Base-by-base conservation (phyloP, 345 rosid species). In the Eucalyptus urophylla region DNA sequence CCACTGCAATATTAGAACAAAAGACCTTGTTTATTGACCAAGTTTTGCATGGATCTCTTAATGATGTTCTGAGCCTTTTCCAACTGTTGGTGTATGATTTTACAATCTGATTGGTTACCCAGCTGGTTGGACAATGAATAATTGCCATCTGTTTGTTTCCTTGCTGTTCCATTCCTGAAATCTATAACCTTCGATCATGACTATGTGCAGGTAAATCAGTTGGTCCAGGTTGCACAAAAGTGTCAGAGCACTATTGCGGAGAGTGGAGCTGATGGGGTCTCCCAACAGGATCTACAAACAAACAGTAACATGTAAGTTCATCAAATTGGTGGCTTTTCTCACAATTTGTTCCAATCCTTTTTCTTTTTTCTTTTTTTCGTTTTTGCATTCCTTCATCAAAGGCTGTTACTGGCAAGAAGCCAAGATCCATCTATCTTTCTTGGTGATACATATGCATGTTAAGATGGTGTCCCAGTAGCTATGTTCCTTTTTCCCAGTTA, bases 231-330 rank as follows among this genome's bases (percentile, higher is more conserved):
- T 88, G 99, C 97, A 8, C 98, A 97, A 88, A 98, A 97, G 89
- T 98, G 99, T 89, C 99, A 98, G 93, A 97, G 94, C 95, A 95
- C 99, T 86, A 92, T 98, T 67, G 91, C 97, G 91, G 97, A 96
- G 93, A 93, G 98, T 92, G 99, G 98, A 90, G 91, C 97, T 81
- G 99, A 96, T 90, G 99, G 99, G 87, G 94, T 95, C 58, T 97
- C 96, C 88, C 97, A 94, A 90, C 97, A 96, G 92, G 99, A 97
- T 90, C 91, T 96, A 92, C 99, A 97, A 94, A 91, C 97, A 87
- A 98, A 95, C 93, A 95, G 99, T 91, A 97, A 95, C 90, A 94
- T 98, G 99, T 98, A 91, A 94, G 97, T 92, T 65, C 33, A 90
- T 76, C 47, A 21, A 40, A 14, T 40, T 11, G 47, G 85, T 76